Evolutionary conservation across 129 eudicot genomes (phyloP), one percentile per base, ranked within the genome.

Genomic region (Dittrichia graveolens): DNA sequence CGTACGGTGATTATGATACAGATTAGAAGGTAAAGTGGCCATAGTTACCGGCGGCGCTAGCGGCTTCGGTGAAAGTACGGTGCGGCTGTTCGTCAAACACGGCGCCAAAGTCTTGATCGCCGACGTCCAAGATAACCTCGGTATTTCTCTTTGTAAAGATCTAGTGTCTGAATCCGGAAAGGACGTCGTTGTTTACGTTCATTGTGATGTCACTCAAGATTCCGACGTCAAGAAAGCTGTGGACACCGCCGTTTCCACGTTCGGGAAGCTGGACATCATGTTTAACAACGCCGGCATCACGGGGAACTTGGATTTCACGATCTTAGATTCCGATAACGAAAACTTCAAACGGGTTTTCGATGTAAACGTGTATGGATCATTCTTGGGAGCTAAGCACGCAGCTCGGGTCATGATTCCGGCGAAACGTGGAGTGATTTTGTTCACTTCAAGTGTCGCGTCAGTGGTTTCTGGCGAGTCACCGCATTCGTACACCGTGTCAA

Each of bases 11-110:
- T 45, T 48, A 3, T 71, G 34, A 43, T 54, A 50, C 81, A 89
- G 96, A 37, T 68, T 90, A 71, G 82, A 83, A 76, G 96, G 88
- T 41, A 90, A 90, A 70, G 96, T 90, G 0, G 96, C 89, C 65
- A 76, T 90, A n/a, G 78, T 90, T n/a, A 90, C 96, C 6, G 96
- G 96, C 0, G 96, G 96, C 7, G 95, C 96, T 8, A 90, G 96
- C 62, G 96, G 96, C 54, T 72, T 90, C 18, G 96, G 96, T 4
- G 91, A 80, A 73, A 74, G 81, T 57, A 90, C 95, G 7, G 96
- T 73, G 19, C 52, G 80, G 48, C 86, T 87, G 14, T 90, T 90
- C 68, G 34, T 42, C 15, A 71, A 64, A 44, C 82, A 90, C 7
- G 96, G 95, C 4, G 96, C 95, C 3, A 85, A 77, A 43, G 91